These are phyloP conservation scores for Wickerhamomyces sp. DNA, from an alignment of 1,139 yeast genomes.

Conservation along the genomic window DNA sequence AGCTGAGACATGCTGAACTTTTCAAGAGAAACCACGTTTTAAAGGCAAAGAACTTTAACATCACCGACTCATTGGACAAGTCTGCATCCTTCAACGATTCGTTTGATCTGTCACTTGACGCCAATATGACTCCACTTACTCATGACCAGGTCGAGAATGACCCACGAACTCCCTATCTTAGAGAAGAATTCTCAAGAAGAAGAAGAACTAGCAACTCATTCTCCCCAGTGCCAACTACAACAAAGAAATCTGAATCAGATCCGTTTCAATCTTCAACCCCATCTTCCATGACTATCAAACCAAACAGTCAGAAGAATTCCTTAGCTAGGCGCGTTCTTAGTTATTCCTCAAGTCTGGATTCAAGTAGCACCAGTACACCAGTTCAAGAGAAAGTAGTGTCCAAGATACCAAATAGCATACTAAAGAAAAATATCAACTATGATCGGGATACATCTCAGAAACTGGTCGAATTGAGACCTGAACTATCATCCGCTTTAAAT, in stretches of 20 bases:
- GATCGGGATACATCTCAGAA: constrained; percentile 22
- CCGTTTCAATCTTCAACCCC: constrained; percentile 6
- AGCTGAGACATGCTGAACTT: constrained; percentile 12
- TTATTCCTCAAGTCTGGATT: background rate
- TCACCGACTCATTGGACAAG: background rate
- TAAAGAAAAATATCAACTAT: constrained; percentile 17
- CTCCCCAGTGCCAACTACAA: constrained; percentile 12
- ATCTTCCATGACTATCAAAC: background rate
- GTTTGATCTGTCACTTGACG: constrained; percentile 6
- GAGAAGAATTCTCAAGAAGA: constrained; percentile 11
- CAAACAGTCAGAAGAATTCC: background rate
- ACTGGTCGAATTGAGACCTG: constrained; percentile 31
- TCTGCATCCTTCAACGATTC: constrained; percentile 4
- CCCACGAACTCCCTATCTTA: constrained; percentile 20
- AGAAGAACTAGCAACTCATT: constrained; percentile 3
- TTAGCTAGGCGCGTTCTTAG: background rate
- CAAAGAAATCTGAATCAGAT: constrained; percentile 5
- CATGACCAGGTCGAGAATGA: constrained; percentile 15
- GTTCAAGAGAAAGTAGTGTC: background rate
- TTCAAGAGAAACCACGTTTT: constrained; percentile 16
- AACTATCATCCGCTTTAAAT: constrained; percentile 29
- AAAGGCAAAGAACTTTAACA: constrained; percentile 12
- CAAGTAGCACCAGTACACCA: background rate
- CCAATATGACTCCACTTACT: constrained; percentile 14
- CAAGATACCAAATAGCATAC: constrained; percentile 15